Evolutionary conservation across 2,329 filamentous ascomycete species (phyloP), one percentile per base, ranked within the genome.

Genomic region (Rhytidhysteron rufulum): DNA sequence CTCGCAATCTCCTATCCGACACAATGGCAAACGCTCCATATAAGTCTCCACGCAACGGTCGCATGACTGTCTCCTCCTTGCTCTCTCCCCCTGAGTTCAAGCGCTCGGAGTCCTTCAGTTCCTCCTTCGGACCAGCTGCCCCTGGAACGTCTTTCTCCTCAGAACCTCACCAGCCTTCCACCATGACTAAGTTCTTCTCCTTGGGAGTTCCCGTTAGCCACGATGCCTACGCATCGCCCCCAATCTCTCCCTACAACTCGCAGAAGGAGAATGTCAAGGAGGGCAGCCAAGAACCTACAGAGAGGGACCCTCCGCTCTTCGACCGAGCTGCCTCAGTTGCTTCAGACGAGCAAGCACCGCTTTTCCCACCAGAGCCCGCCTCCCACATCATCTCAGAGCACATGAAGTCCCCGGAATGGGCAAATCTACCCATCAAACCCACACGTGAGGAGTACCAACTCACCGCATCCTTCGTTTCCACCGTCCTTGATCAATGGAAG

Each of bases 51-150:
- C 49, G 57, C 37, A 58, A 44, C 54, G 51, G 57, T 48, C 58
- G 57, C 42, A 55, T 63, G 15, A 53, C 59, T 33, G 58, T 65
- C 36, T 63, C 60, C 42, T 66, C 64, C 13, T 60, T 68, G 34
- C 63, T 67, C 44, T 67, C 64, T 11, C 65, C 65, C 7, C 65
- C 65, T 15, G 65, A 68, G 51, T 60, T 63, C 56, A 65, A 65
- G 51, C 59, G 58, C 24, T 57, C 57, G 39, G 61, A 63, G 43
- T 63, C 60, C n/a, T 67, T 66, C 54, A 57, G 57, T 48, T 63
- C 57, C 5, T 54, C 62, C 49, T 54, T 48, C 42, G 46, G 44
- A 16, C 48, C 49, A 19, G 39, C 49, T 30, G 52, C 50, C 27
- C 31, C 49, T 10, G 49, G 47, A 33, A 55, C 55, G 13, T 47